These are phyloP conservation scores for Hypoxylon rubiginosum DNA, from an alignment of 2,329 filamentous ascomycete species.

Conservation along the genomic window DNA sequence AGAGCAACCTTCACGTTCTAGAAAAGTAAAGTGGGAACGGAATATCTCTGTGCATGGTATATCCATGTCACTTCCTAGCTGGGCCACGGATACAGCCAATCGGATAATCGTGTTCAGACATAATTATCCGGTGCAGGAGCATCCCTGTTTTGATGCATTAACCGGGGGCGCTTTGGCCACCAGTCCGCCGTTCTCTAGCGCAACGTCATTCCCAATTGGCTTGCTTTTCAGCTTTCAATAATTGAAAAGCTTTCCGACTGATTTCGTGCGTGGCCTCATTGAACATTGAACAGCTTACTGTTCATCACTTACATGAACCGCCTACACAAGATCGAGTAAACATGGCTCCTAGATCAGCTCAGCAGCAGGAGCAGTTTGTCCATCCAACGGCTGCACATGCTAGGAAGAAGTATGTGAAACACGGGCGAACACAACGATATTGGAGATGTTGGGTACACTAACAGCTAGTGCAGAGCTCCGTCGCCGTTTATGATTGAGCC, in stretches of 20 bases:
- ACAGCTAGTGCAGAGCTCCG: conserved; percentile 54
- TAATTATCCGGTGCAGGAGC: conserved; percentile 16
- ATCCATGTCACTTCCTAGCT: neutral
- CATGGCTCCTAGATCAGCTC: conserved; percentile 43
- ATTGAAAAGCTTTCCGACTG: neutral
- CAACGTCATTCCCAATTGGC: conserved; percentile 46
- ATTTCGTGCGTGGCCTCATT: neutral
- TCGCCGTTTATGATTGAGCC: conserved; percentile 76
- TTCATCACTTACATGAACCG: neutral
- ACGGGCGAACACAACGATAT: neutral
- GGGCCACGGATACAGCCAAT: conserved; percentile 8
- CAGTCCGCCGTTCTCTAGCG: neutral
- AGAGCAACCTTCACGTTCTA: conserved; percentile 18
- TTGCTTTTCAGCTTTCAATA: conserved; percentile 26
- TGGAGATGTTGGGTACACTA: conserved; percentile 19
- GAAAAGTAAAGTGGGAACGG: conserved; percentile 49
- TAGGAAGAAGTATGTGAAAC: conserved; percentile 50
- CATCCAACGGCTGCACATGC: conserved; percentile 51
- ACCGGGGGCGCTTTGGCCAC: neutral
- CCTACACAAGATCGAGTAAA: conserved; percentile 7
- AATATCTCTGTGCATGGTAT: conserved; percentile 20
- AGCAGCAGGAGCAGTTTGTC: conserved; percentile 42
- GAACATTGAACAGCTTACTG: neutral
- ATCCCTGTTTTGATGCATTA: neutral
- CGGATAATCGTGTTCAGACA: neutral